Evolutionary conservation across 768 basidiomycete genomes (phyloP).

Genomic region (Sistotremastrum suecicum): DNA sequence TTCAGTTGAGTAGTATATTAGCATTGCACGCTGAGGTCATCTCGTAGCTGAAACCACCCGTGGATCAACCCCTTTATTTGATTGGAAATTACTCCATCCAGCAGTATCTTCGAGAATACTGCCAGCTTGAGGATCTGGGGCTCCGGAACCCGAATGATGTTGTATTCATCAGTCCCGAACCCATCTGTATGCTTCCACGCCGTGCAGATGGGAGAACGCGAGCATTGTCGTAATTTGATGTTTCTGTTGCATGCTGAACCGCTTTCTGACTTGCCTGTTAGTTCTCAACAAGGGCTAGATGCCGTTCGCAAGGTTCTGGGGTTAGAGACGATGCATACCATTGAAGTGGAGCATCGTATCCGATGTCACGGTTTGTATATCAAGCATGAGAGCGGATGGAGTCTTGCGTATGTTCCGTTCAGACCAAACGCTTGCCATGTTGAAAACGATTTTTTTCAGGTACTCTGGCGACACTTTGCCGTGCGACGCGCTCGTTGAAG

Average conservation of each 20-base stretch:
- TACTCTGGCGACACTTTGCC: constrained; percentile 91
- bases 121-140: constrained; percentile 60
- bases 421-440: constrained; percentile 1
- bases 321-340: constrained; percentile 45
- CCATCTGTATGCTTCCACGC: neutral
- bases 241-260: no score
- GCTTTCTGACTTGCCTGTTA: constrained; percentile 9
- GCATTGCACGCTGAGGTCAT: neutral
- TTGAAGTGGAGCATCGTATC: constrained; percentile 61
- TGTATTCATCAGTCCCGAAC: constrained; percentile 7
- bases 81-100: constrained; percentile 43
- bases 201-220: no score
- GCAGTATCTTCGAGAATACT: constrained; percentile 58
- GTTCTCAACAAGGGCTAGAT: constrained; percentile 27
- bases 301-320: constrained; percentile 40
- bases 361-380: constrained; percentile 61
- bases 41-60: constrained; percentile 47
- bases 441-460: constrained; percentile 23
- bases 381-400: constrained; percentile 60
- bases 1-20: neutral
- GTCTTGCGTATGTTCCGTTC: constrained; percentile 40
- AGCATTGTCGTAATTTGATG: no score
- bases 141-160: constrained; percentile 20
- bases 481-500: constrained; percentile 45
- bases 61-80: constrained; percentile 52